These are phyloP conservation scores for Venturia pyrina DNA, from an alignment of 2,329 filamentous ascomycete genomes.

Conservation along the genomic window DNA sequence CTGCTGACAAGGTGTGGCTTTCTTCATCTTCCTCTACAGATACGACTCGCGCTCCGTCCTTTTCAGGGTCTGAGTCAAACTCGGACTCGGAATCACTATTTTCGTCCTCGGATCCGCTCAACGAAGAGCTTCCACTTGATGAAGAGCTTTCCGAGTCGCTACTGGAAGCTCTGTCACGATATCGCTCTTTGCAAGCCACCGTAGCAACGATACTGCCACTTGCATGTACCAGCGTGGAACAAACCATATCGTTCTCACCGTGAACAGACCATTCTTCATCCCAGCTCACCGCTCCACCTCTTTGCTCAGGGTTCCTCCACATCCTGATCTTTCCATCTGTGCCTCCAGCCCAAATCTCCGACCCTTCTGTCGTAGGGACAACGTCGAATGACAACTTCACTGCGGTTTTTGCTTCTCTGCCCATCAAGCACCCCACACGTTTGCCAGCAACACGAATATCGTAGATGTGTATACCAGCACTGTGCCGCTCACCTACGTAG, in stretches of 20 bases:
- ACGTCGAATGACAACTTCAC: constrained; percentile 49
- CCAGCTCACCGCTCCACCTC: constrained; percentile 20
- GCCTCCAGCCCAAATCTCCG: constrained; percentile 51
- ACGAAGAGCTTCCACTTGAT: background rate
- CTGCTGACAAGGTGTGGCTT: background rate
- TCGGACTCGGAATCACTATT: background rate
- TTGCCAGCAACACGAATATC: constrained; percentile 47
- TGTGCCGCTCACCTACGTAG: constrained; percentile 47
- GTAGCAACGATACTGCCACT: constrained; percentile 24
- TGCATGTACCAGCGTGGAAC: constrained; percentile 2
- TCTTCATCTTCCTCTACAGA: background rate
- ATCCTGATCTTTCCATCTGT: constrained; percentile 43
- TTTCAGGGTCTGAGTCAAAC: background rate
- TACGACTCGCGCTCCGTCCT: background rate
- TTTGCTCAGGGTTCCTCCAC: constrained; percentile 24
- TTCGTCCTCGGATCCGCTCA: background rate
- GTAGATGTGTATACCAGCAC: constrained; percentile 46
- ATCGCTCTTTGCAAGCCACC: constrained; percentile 28
- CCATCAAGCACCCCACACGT: constrained; percentile 39
- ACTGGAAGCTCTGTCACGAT: constrained; percentile 3
- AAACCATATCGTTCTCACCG: background rate
- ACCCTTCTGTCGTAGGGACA: constrained; percentile 25
- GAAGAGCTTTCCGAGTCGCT: background rate
- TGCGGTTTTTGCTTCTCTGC: constrained; percentile 36
- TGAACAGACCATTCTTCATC: background rate